Evolutionary conservation across 192 early-diverging fungal genomes (phyloP), one percentile per base, ranked within the genome.

Genomic region (Backusella parvicylindrica): DNA sequence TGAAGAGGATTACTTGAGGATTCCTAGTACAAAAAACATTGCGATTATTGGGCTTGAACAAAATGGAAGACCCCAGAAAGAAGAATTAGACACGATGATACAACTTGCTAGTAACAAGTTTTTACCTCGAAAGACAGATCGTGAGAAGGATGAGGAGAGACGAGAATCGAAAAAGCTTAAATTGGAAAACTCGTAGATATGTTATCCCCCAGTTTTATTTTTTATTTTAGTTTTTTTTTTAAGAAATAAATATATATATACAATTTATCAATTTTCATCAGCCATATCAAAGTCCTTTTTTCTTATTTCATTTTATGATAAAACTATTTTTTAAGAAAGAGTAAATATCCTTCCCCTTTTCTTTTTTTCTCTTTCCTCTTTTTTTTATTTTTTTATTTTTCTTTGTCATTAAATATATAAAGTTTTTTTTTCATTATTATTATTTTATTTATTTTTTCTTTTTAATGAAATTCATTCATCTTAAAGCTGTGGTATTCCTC

Each of bases 11-110:
- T 82, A 82, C 56, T 70, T 95, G 56, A 78, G 94, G 36, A 95
- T 95, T 13, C 94, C 94, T 0, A 92, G 91, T n/a, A 93, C 94
- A 18, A 92, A 92, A 63, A 94, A 95, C 60, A 82, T 92, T 56
- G 91, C 90, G 1, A 77, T 95, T 1, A 78, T 95, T 40, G 93
- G 94, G 18, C 66, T 66, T 18, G 49, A 64, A 50, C 28, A 76
- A 11, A 37, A 11, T 28, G 16, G 2, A 12, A 21, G 3, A 30
- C 16, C 72, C 12, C 12, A 49, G 26, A 40, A 28, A 18, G 31
- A 31, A 26, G 63, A 68, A 23, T 38, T 81, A 23, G 77, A 81
- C 28, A 21, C 64, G 6, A 47, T 84, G 6, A 65, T 81, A 28
- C n/a, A 35, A 23, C 11, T 40, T 65, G 21, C 67, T 5, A 79